Conservation (phyloP, 805 yeast species). For the Saturnispora saitoi region DNA sequence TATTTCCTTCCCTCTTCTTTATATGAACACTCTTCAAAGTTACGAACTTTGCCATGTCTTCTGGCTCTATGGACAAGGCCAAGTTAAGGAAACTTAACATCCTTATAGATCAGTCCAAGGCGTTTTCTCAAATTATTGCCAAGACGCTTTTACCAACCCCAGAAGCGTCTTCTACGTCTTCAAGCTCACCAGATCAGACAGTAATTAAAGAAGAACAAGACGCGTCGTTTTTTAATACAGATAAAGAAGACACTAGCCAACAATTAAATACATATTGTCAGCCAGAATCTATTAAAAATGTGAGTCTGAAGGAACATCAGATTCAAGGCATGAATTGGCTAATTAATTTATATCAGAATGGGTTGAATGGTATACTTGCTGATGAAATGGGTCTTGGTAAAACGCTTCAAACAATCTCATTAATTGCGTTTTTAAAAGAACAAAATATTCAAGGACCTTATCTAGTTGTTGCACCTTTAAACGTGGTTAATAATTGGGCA, state of each 20-base stretch:
- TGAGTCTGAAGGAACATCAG: slow-evolving; percentile 73
- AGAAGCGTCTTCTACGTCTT: slow-evolving; percentile 8
- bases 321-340: slow-evolving; percentile 89
- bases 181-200: slow-evolving; percentile 15
- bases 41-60: background rate
- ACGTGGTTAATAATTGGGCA: slow-evolving; percentile 82
- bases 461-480: slow-evolving; percentile 69
- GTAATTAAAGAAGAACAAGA: too few species aligned
- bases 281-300: slow-evolving; percentile 48
- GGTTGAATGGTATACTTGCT: slow-evolving; percentile 88
- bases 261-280: slow-evolving; percentile 27
- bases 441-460: slow-evolving; percentile 75
- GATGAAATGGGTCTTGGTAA: slow-evolving; percentile 98
- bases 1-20: background rate
- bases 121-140: slow-evolving; percentile 79
- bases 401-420: slow-evolving; percentile 79
- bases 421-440: slow-evolving; percentile 67
- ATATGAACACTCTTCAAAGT: background rate
- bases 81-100: slow-evolving; percentile 62
- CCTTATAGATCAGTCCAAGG: slow-evolving; percentile 78
- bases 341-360: slow-evolving; percentile 81
- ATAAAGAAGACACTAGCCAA: background rate
- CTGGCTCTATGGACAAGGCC: slow-evolving; percentile 6
- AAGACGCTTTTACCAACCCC: slow-evolving; percentile 44
- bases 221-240: background rate